Evolutionary conservation across 140 eudicot species (phyloP).

Genomic region (Oenanthe javanica): DNA sequence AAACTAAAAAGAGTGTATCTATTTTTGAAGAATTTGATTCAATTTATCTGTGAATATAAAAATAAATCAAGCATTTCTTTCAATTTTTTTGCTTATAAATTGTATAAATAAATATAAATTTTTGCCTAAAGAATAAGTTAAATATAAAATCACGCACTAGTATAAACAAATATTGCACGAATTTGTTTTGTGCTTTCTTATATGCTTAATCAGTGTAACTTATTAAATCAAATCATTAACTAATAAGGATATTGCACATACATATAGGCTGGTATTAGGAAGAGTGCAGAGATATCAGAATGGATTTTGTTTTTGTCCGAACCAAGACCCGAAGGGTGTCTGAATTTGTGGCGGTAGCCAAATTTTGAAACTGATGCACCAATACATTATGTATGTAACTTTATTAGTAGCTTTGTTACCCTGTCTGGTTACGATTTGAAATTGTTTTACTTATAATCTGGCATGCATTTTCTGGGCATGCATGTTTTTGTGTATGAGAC

Average conservation of each 20-base stretch:
- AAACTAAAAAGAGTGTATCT: too few relatives aligned
- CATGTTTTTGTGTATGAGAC: neutral
- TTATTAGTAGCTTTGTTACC: neutral
- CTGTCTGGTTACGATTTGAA: neutral
- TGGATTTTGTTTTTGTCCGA: neutral
- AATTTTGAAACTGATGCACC: neutral
- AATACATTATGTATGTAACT: neutral
- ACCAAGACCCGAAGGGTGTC: neutral
- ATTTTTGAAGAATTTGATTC: neutral
- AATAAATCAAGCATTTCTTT: too few relatives aligned
- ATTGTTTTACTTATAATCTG: neutral
- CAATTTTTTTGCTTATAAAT: too few relatives aligned
- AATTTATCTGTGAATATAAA: neutral
- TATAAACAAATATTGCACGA: neutral
- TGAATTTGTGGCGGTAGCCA: neutral
- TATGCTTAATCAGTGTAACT: neutral
- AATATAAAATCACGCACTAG: too few relatives aligned
- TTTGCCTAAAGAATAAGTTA: too few relatives aligned
- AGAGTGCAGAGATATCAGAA: neutral
- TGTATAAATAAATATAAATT: too few relatives aligned
- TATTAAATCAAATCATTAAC: neutral
- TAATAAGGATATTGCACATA: too few relatives aligned
- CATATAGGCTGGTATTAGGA: neutral
- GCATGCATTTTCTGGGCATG: neutral
- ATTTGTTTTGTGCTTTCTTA: too few relatives aligned